Evolutionary conservation across 768 basidiomycete genomes (phyloP), one percentile per base, ranked within the genome.

Genomic region (Thelephora ganbajun): DNA sequence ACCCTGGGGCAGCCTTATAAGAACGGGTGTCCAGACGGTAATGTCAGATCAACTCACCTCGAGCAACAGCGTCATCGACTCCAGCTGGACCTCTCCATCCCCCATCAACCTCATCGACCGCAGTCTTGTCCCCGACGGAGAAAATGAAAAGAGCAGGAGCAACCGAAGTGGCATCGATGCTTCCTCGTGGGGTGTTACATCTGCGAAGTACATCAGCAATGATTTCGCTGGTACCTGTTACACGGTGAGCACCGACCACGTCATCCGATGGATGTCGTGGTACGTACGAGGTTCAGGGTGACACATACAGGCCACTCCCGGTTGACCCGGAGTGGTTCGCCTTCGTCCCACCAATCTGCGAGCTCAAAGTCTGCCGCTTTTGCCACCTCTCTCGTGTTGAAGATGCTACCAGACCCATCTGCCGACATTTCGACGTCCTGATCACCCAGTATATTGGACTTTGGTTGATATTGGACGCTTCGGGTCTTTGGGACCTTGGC

Each of bases 391-490:
- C 76, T 68, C 13, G 78, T 82, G 53, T 78, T 77, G 37, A 85
- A 73, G 2, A 76, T 71, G 52, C 79, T 79, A 30, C 26, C 26
- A 9, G 26, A 30, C 26, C 26, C 26, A 30, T 30, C 9, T 30
- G 26, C 26, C 16, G 49, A 35, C 26, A 44, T 42, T 13, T 53
- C 52, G 2, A 76, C 63, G 53, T 83, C 76, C 76, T 80, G 79
- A 43, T 71, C 26, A 4, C 16, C 39, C 39, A 18, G 39, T 14
- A 59, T 83, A 88, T 50, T 84, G 81, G 0, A 91, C 74, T 2
- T 68, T 67, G 34, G 77, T 69, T 43, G 89, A 92, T 30, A 73
- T 65, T 5, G 89, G 89, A 0, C 91, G 79, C n/a, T n/a, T n/a
- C n/a, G n/a, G n/a, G n/a, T n/a, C n/a, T n/a, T n/a, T n/a, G n/a